Evolutionary conservation across 2,329 filamentous ascomycete species (phyloP), one percentile per base, ranked within the genome.

Genomic region (Sphaerulina vaccinii): DNA sequence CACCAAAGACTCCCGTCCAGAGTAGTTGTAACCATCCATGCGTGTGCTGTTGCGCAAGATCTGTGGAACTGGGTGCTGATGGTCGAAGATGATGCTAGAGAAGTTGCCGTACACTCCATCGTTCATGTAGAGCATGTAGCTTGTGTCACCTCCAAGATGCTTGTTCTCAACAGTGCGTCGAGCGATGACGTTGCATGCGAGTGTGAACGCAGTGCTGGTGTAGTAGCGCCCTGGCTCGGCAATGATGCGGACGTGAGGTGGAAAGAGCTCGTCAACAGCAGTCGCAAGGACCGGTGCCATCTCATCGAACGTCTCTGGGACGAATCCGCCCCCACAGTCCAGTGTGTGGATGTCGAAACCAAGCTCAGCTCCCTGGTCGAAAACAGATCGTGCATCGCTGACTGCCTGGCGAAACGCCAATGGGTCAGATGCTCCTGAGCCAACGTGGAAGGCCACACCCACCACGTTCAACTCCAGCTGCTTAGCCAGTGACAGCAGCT

Each of bases 51-150:
- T 64, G 47, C 59, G 62, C 27, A 99, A 78, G 52, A 97, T 81
- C 72, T 87, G 88, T 50, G 92, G 89, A 39, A 87, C 74, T 1
- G 93, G 93, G 65, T 95, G 82, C 79, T 99, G 93, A 73, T 97
- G 93, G 68, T 97, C 93, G 70, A 96, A 99, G 78, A 97, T 96
- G 79, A 97, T 97, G 82, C 90, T 95, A 61, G 90, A 95, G 69
- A 99, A 97, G 76, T 97, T 97, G 66, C 93, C 93, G 68, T 99
- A 99, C 48, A 97, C 86, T 22, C 93, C 93, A 63, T 99, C 93
- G 69, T 99, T 99, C 70, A 97, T 77, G 71, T 99, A 99, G 40
- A 96, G 76, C 93, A 97, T 99, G 79, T 95, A 96, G 61, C 85
- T 88, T 56, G 83, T 84, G 56, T 80, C 78, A 44, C 78, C 78